phyloP scores from a whole-genome alignment of 1,284 basidiomycete genomes.

The Austropuccinia psidii region DNA sequence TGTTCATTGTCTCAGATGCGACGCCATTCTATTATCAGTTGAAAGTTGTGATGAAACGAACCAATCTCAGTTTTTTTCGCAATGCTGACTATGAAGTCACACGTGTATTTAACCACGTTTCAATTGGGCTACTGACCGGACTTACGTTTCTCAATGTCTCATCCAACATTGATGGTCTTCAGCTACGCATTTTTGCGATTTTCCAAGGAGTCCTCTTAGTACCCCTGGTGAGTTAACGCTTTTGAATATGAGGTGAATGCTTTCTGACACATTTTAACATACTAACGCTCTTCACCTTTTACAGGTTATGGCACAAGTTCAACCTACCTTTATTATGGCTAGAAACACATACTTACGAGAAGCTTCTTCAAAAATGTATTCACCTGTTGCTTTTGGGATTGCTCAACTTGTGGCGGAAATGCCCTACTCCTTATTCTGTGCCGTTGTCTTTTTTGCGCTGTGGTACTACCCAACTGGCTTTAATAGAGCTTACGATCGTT shows the following conservation, averaged over 20 bases:
- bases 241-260: constrained; percentile 46
- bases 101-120: constrained; percentile 57
- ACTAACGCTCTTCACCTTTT: constrained; percentile 59
- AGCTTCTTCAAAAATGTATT: constrained; percentile 58
- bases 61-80: constrained; percentile 38
- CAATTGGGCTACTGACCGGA: constrained; percentile 67
- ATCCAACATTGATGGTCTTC: constrained; percentile 61
- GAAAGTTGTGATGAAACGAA: constrained; percentile 36
- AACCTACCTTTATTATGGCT: constrained; percentile 76
- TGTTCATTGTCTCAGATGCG: constrained; percentile 38
- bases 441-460: constrained; percentile 64
- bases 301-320: constrained; percentile 68
- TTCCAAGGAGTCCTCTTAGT: constrained; percentile 19
- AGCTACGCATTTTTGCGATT: constrained; percentile 74
- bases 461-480: constrained; percentile 25
- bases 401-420: constrained; percentile 73
- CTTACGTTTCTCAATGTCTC: constrained; percentile 74
- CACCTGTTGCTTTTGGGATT: constrained; percentile 70
- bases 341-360: constrained; percentile 64
- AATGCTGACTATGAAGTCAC: constrained; percentile 50
- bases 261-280: constrained; percentile 46
- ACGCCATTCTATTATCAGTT: constrained; percentile 38
- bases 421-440: constrained; percentile 63
- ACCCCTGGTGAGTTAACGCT: constrained; percentile 44
- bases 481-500: neutral